A percentile compares a stretch with the other conserved stretches of the same genome.
phyloP scores from a whole-genome alignment of 202 grass and related monocot genomes.

The Setaria italica region DNA sequence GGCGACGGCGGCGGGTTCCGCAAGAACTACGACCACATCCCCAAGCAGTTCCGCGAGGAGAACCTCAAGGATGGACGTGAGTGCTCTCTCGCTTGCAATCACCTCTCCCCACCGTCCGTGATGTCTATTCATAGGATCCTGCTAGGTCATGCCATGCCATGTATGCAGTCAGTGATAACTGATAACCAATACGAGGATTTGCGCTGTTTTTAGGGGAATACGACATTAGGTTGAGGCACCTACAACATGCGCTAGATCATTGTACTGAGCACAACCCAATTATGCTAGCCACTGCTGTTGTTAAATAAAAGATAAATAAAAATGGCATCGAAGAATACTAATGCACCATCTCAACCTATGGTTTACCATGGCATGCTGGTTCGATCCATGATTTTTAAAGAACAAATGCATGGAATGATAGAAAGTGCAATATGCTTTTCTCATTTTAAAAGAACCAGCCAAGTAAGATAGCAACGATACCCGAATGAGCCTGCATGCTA shows the following conservation, averaged over 20 bases:
- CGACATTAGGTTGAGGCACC: not conserved
- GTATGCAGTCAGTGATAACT: not conserved
- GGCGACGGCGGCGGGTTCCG: slow-evolving; percentile 43
- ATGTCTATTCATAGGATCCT: not conserved
- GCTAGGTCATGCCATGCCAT: not conserved
- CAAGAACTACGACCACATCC: slow-evolving; percentile 75
- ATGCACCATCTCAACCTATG: not conserved
- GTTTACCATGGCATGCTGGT: not conserved
- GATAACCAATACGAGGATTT: not conserved
- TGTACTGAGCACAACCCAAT: not conserved
- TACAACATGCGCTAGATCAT: not conserved
- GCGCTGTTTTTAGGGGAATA: not conserved
- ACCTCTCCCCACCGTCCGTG: not conserved
- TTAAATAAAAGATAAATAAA: not conserved
- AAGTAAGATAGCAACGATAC: not conserved
- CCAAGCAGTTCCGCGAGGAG: slow-evolving; percentile 84
- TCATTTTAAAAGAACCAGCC: not conserved
- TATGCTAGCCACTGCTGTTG: not conserved
- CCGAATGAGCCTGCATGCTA: not conserved
- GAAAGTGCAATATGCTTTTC: too few species aligned
- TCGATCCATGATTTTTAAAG: not conserved
- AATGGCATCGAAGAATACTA: not conserved
- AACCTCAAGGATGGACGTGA: slow-evolving; percentile 84
- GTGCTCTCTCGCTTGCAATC: slow-evolving; percentile 20
- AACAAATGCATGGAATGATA: not conserved